Evolutionary conservation across 2,329 filamentous ascomycete genomes (phyloP).

Genomic region (Paraphoma sp.): DNA sequence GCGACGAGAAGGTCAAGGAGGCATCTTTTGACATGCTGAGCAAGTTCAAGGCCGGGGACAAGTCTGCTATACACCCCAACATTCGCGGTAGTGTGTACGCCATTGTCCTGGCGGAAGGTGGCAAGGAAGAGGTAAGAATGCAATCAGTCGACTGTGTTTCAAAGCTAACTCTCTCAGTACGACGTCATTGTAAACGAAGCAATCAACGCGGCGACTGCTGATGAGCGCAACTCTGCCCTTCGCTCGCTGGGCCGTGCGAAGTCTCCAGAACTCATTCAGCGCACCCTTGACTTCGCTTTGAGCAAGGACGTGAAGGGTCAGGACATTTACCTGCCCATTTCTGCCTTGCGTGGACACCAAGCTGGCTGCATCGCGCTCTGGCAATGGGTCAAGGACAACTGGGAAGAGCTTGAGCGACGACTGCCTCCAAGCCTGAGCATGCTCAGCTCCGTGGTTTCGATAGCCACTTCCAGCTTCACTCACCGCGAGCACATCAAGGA

Average conservation of each 20-base stretch:
- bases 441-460: slow-evolving; percentile 81
- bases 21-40: slow-evolving; percentile 90
- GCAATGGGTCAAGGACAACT: slow-evolving; percentile 84
- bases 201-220: slow-evolving; percentile 75
- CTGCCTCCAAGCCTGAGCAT: slow-evolving; percentile 87
- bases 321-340: slow-evolving; percentile 89
- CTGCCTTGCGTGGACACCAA: slow-evolving; percentile 76
- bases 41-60: slow-evolving; percentile 81
- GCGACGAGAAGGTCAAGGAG: slow-evolving; percentile 77
- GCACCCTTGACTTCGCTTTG: slow-evolving; percentile 76
- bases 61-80: slow-evolving; percentile 86
- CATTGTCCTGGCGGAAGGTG: slow-evolving; percentile 83
- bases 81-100: slow-evolving; percentile 85
- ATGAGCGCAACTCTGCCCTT: slow-evolving; percentile 91
- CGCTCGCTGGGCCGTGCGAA: slow-evolving; percentile 81
- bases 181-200: slow-evolving; percentile 78
- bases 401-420: slow-evolving; percentile 81
- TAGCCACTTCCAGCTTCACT: slow-evolving; percentile 83
- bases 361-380: slow-evolving; percentile 83
- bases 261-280: slow-evolving; percentile 79
- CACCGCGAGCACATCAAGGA: slow-evolving; percentile 75
- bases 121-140: slow-evolving; percentile 73
- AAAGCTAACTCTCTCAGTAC: slow-evolving; percentile 61
- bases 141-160: background rate
- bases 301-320: slow-evolving; percentile 88